phyloP scores from a whole-genome alignment of 2,329 filamentous ascomycete genomes.

The Metarhizium robertsii region DNA sequence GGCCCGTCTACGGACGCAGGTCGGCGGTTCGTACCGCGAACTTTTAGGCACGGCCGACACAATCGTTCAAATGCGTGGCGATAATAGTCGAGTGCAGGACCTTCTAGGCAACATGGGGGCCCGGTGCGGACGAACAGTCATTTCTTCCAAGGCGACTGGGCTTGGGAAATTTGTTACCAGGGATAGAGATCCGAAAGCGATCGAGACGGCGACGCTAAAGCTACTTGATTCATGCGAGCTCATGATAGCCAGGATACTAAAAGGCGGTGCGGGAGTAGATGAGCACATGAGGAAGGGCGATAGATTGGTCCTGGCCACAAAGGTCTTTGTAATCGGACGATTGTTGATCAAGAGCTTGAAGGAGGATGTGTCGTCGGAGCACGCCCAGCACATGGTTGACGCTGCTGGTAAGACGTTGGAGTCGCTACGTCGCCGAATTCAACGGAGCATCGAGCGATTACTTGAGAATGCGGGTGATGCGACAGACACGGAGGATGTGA shows the following conservation, averaged over 20 bases:
- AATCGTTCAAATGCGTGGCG: conserved; percentile 80
- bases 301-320: conserved; percentile 51
- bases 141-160: conserved; percentile 56
- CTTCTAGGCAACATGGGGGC: conserved; percentile 64
- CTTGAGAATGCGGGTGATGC: conserved; percentile 52
- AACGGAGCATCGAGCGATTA: conserved; percentile 60
- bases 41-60: conserved; percentile 85
- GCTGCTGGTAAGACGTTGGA: conserved; percentile 55
- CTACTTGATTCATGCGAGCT: conserved; percentile 44
- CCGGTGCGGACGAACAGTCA: conserved; percentile 62
- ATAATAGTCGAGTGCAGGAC: conserved; percentile 66
- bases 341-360: conserved; percentile 66
- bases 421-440: conserved; percentile 51
- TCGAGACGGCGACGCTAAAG: conserved; percentile 33
- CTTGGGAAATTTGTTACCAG: conserved; percentile 36
- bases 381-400: conserved; percentile 37
- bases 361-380: conserved; percentile 29
- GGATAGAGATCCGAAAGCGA: conserved; percentile 17
- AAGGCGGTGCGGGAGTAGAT: conserved; percentile 23
- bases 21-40: conserved; percentile 69
- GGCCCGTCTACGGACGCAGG: conserved; percentile 51
- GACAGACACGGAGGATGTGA: conserved; percentile 40
- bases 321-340: conserved; percentile 66
- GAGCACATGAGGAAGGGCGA: conserved; percentile 31
- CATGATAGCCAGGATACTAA: conserved; percentile 39